Evolutionary conservation across 805 yeast species (phyloP).

Genomic region (Candida wancherniae): DNA sequence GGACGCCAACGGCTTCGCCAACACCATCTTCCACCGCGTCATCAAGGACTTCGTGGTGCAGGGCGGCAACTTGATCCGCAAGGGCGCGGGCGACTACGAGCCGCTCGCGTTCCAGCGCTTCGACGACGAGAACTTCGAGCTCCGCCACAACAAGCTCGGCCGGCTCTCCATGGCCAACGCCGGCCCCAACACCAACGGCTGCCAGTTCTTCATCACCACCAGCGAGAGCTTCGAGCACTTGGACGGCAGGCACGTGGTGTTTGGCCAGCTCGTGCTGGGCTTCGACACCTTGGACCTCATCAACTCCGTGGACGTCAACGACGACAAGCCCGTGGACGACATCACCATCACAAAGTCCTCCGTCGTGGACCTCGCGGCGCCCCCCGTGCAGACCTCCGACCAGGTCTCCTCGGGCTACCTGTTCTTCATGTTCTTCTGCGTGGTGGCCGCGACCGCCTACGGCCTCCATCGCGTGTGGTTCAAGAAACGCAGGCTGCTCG

Average conservation of each 20-base stretch:
- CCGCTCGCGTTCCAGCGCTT: constrained; percentile 20
- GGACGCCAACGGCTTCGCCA: constrained; percentile 24
- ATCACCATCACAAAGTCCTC: constrained; percentile 6
- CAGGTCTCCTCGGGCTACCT: constrained; percentile 11
- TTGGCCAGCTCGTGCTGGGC: constrained; percentile 24
- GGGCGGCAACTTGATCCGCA: constrained; percentile 28
- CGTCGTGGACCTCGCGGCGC: constrained; percentile 4
- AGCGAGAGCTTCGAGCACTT: constrained; percentile 10
- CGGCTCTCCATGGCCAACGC: constrained; percentile 30
- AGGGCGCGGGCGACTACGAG: constrained; percentile 17
- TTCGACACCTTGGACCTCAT: constrained; percentile 15
- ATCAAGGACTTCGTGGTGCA: constrained; percentile 36
- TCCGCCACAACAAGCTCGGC: constrained; percentile 26
- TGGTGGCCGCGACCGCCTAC: constrained; percentile 3
- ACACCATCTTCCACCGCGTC: constrained; percentile 30
- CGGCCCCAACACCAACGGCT: constrained; percentile 22
- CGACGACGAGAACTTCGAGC: constrained; percentile 23
- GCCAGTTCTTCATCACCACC: constrained; percentile 22
- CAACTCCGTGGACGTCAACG: constrained; percentile 8
- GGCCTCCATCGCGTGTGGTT: constrained; percentile 6
- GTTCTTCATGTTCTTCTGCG: constrained; percentile 9
- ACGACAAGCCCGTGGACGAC: constrained; percentile 8
- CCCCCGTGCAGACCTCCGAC: constrained; percentile 3
- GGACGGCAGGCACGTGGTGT: constrained; percentile 24
- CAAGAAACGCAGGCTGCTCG: constrained; percentile 12